Conservation (phyloP, 1,139 yeast genomes). For the Saccharomyces pastorianus region DNA sequence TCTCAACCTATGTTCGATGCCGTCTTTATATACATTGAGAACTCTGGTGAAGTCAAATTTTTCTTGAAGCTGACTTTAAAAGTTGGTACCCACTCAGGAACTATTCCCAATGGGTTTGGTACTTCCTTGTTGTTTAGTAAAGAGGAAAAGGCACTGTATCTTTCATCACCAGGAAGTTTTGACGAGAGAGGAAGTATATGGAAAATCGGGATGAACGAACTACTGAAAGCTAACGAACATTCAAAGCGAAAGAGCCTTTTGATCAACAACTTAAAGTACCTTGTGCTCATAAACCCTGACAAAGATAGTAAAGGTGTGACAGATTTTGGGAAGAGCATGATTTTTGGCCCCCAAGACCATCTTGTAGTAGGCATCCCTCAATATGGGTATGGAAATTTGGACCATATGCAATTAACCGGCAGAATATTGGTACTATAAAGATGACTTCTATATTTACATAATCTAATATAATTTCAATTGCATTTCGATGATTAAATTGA, state of each 20-base stretch:
- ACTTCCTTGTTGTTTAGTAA: constrained; percentile 22
- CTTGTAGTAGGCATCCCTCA: constrained; percentile 43
- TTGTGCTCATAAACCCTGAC: constrained; percentile 8
- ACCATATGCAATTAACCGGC: constrained; percentile 15
- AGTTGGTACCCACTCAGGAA: constrained; percentile 11
- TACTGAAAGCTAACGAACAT: constrained; percentile 11
- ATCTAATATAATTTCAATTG: not conserved
- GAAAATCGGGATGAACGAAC: constrained; percentile 28
- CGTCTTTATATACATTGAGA: constrained; percentile 33
- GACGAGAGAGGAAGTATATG: constrained; percentile 40
- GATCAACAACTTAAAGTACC: constrained; percentile 8
- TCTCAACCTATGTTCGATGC: constrained; percentile 18
- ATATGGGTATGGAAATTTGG: constrained; percentile 31
- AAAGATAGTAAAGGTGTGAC: constrained; percentile 27
- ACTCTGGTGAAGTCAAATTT: constrained; percentile 9
- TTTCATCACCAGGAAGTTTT: constrained; percentile 37
- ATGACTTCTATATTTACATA: not conserved
- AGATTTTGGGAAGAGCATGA: constrained; percentile 39
- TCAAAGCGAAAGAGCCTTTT: constrained; percentile 7
- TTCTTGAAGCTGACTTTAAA: constrained; percentile 14
- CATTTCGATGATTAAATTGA: not conserved
- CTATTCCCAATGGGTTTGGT: constrained; percentile 33
- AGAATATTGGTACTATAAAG: constrained; percentile 8
- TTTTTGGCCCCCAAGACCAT: constrained; percentile 19
- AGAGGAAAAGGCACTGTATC: constrained; percentile 21